These are phyloP conservation scores for Ustilago hordei DNA, from an alignment of 1,284 basidiomycete genomes.

Conservation along the genomic window DNA sequence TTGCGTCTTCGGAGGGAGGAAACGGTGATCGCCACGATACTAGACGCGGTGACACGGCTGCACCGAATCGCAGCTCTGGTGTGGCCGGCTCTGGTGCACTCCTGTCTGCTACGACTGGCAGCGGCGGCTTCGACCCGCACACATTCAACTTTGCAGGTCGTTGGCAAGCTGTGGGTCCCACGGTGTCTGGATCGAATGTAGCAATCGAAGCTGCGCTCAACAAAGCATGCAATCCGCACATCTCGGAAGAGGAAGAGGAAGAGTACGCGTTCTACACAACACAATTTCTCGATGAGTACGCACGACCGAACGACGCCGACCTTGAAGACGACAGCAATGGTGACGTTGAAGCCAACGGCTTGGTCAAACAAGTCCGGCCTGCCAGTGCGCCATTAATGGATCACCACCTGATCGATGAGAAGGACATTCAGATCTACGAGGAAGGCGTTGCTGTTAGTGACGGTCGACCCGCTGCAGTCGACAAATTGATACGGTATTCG, in stretches of 20 bases:
- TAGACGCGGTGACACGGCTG: conserved; percentile 3
- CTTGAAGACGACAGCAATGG: neutral
- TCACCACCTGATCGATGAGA: conserved; percentile 50
- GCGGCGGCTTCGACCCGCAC: conserved; percentile 37
- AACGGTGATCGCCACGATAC: conserved; percentile 15
- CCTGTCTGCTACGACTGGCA: neutral
- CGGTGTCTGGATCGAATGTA: conserved; percentile 34
- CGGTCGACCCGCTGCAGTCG: conserved; percentile 22
- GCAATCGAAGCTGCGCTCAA: conserved; percentile 44
- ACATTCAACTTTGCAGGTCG: conserved; percentile 53
- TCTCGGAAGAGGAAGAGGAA: conserved; percentile 41
- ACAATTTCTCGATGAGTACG: conserved; percentile 44
- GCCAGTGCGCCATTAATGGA: conserved; percentile 21
- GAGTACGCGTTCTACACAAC: conserved; percentile 53
- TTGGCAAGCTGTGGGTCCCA: conserved; percentile 35
- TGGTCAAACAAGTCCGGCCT: neutral
- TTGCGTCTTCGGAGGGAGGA: conserved; percentile 33
- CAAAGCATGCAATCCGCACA: conserved; percentile 46
- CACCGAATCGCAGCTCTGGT: conserved; percentile 12
- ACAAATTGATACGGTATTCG: conserved; percentile 27
- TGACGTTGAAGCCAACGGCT: neutral
- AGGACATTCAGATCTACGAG: conserved; percentile 55
- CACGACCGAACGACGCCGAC: conserved; percentile 20
- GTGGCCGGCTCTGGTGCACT: neutral
- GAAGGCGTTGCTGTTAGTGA: conserved; percentile 42